These are phyloP conservation scores for Malassezia obtusa DNA, from an alignment of 1,284 basidiomycete species.

Conservation along the genomic window DNA sequence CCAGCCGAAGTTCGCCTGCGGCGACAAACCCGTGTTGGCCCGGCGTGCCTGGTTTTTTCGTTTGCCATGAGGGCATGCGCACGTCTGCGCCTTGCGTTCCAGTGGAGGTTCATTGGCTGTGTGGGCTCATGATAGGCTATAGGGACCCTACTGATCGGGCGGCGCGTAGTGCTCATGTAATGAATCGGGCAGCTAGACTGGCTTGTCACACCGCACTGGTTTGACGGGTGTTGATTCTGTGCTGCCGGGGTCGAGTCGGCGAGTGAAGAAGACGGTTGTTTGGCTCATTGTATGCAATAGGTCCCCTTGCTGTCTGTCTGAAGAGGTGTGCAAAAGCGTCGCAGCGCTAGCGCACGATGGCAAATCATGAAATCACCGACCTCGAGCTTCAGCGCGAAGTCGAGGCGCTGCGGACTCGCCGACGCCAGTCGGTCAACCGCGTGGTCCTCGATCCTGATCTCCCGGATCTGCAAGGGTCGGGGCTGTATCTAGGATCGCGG, in stretches of 20 bases:
- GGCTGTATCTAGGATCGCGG: neutral
- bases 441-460: slow-evolving; percentile 44
- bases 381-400: slow-evolving; percentile 42
- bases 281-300: too few relatives aligned
- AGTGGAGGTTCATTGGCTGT: neutral
- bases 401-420: slow-evolving; percentile 42
- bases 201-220: too few relatives aligned
- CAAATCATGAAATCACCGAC: slow-evolving; percentile 2
- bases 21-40: neutral
- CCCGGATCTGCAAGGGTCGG: slow-evolving; percentile 24
- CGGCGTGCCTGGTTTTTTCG: too few relatives aligned
- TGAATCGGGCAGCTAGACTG: neutral
- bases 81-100: slow-evolving; percentile 1
- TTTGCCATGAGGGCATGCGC: too few relatives aligned
- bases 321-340: too few relatives aligned
- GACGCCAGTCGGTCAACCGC: slow-evolving; percentile 38
- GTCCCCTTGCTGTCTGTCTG: too few relatives aligned
- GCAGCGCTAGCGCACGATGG: slow-evolving; percentile 8
- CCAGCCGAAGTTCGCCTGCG: too few relatives aligned
- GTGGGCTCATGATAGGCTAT: neutral
- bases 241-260: too few relatives aligned
- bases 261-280: too few relatives aligned
- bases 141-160: neutral
- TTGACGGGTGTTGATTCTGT: too few relatives aligned
- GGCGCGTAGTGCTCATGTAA: slow-evolving; percentile 1